These are phyloP conservation scores for Irpex sp. DNA, from an alignment of 1,284 basidiomycete species.

Conservation along the genomic window DNA sequence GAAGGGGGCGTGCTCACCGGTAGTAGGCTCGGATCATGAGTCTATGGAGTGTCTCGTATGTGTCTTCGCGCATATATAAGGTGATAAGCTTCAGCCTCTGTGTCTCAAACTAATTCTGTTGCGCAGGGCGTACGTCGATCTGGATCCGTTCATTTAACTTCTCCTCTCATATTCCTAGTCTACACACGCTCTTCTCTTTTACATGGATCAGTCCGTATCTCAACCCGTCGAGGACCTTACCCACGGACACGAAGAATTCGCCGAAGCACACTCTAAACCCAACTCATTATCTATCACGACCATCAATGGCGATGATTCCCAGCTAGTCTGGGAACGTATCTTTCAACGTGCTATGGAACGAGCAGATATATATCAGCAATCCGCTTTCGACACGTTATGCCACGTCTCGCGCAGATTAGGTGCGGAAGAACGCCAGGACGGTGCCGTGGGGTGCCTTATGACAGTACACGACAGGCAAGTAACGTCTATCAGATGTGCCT, in stretches of 20 bases:
- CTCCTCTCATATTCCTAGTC: no score
- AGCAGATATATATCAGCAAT: conserved; percentile 7
- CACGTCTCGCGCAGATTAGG: not conserved
- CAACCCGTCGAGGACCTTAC: no score
- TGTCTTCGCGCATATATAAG: not conserved
- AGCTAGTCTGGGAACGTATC: conserved; percentile 8
- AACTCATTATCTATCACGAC: not conserved
- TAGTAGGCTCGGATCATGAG: not conserved
- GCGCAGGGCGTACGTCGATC: not conserved
- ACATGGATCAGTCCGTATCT: no score
- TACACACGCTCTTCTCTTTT: no score
- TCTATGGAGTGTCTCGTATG: not conserved
- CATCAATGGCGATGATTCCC: not conserved
- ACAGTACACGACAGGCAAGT: not conserved
- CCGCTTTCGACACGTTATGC: not conserved
- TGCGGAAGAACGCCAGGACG: not conserved
- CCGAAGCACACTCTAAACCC: not conserved
- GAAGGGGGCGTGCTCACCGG: not conserved
- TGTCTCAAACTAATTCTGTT: not conserved
- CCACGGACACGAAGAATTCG: not conserved
- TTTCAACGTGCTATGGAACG: conserved; percentile 6
- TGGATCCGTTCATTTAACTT: not conserved
- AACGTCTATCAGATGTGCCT: not conserved
- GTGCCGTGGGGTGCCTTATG: not conserved
- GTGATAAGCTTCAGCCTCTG: not conserved